phyloP scores from a whole-genome alignment of 345 rosid genomes.

The Clausena lansium region DNA sequence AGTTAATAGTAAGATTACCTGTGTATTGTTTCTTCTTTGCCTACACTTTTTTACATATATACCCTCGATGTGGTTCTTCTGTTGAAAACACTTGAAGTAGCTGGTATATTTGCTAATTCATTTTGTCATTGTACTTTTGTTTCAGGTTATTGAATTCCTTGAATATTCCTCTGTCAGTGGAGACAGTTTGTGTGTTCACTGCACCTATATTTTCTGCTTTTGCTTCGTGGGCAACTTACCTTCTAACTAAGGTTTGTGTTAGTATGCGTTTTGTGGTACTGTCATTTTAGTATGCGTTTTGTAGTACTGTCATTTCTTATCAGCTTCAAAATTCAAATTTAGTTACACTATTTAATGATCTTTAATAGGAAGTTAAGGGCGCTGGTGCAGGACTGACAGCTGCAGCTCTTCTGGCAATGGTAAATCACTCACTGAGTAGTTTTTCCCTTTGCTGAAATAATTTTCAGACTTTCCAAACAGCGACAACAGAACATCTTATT shows the following conservation, averaged over 20 bases:
- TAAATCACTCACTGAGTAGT: constrained; percentile 40
- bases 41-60: neutral
- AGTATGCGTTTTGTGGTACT: constrained; percentile 8
- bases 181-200: constrained; percentile 97
- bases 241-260: constrained; percentile 74
- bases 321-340: constrained; percentile 1
- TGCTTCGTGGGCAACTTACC: constrained; percentile 97
- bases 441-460: constrained; percentile 2
- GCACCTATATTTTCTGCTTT: constrained; percentile 96
- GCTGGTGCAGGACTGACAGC: constrained; percentile 96
- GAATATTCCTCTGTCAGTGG: constrained; percentile 94
- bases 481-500: neutral
- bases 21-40: neutral
- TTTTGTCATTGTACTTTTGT: constrained; percentile 15
- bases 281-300: too few relatives aligned
- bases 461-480: neutral
- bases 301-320: constrained; percentile 14
- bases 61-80: constrained; percentile 5
- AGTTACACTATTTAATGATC: constrained; percentile 24
- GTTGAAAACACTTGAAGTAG: neutral
- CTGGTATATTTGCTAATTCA: neutral
- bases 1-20: neutral
- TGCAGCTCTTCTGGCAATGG: constrained; percentile 94
- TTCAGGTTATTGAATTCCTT: constrained; percentile 68
- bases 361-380: constrained; percentile 82